Evolutionary conservation across 1,284 basidiomycete genomes (phyloP).

Genomic region (Malassezia psittaci): DNA sequence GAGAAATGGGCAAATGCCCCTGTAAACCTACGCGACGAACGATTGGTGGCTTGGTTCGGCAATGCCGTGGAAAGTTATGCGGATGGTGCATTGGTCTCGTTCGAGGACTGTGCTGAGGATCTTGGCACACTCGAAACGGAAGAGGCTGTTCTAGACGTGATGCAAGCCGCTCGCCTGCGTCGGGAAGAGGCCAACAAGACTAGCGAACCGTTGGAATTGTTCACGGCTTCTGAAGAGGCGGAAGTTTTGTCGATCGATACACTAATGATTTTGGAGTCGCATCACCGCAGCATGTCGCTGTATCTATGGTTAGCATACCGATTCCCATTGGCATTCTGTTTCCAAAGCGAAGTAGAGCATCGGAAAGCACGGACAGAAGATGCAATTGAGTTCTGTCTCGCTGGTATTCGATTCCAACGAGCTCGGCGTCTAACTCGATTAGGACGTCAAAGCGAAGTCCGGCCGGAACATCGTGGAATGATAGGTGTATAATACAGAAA

Average conservation of each 20-base stretch:
- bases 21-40: slow-evolving; percentile 51
- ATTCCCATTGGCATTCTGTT: slow-evolving; percentile 63
- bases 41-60: slow-evolving; percentile 47
- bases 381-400: slow-evolving; percentile 55
- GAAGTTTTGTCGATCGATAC: slow-evolving; percentile 34
- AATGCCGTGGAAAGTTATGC: slow-evolving; percentile 49
- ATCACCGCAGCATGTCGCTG: slow-evolving; percentile 69
- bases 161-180: not conserved
- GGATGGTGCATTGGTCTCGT: slow-evolving; percentile 45
- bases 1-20: slow-evolving; percentile 52
- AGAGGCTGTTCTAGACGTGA: slow-evolving; percentile 3
- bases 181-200: not conserved
- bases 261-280: slow-evolving; percentile 59
- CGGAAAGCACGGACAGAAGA: slow-evolving; percentile 62
- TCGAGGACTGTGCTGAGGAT: slow-evolving; percentile 46
- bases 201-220: slow-evolving; percentile 17
- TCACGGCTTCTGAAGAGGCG: slow-evolving; percentile 12
- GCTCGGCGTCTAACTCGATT: slow-evolving; percentile 25
- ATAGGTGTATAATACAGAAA: not conserved
- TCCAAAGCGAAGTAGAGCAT: slow-evolving; percentile 53
- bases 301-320: slow-evolving; percentile 83
- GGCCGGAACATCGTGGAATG: not conserved
- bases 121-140: slow-evolving; percentile 50
- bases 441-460: slow-evolving; percentile 13
- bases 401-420: slow-evolving; percentile 41